Conservation (phyloP, 2,329 filamentous ascomycete species). For the Rutstroemia sp. region DNA sequence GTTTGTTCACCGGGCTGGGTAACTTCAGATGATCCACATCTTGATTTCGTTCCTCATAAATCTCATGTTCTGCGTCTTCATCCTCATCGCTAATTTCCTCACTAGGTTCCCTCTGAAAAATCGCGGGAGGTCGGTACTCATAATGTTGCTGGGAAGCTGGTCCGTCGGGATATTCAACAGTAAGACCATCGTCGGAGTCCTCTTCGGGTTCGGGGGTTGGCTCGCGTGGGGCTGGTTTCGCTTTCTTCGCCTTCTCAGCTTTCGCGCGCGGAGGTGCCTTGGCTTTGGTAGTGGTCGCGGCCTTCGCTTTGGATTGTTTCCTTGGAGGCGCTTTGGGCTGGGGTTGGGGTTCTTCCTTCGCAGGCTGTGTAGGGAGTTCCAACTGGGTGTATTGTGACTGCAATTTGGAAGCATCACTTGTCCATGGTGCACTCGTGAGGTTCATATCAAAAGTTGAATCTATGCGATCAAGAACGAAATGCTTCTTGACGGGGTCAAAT, state of each 20-base stretch:
- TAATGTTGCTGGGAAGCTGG: constrained; percentile 29
- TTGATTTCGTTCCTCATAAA: constrained; percentile 27
- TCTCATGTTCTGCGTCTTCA: constrained; percentile 39
- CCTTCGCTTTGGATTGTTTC: constrained; percentile 24
- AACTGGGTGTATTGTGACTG: constrained; percentile 62
- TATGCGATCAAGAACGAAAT: constrained; percentile 74
- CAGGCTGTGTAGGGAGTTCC: constrained; percentile 3
- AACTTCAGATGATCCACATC: constrained; percentile 40
- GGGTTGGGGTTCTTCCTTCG: constrained; percentile 1
- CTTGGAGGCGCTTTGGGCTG: constrained; percentile 18
- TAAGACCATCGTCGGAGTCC: constrained; percentile 49
- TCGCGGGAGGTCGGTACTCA: constrained; percentile 21
- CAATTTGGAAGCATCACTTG: constrained; percentile 55
- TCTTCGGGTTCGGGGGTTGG: constrained; percentile 28
- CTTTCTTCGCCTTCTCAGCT: constrained; percentile 29
- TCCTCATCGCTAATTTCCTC: constrained; percentile 39
- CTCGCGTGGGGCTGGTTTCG: constrained; percentile 23
- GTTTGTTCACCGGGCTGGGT: constrained; percentile 43
- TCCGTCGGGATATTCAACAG: constrained; percentile 53
- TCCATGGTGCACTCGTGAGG: constrained; percentile 60
- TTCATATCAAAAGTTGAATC: constrained; percentile 87
- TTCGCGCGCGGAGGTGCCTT: constrained; percentile 27
- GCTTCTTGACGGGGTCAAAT: constrained; percentile 67
- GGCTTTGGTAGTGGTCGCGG: constrained; percentile 22
- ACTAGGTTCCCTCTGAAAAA: constrained; percentile 21